Evolutionary conservation across 495 filamentous ascomycete genomes (phyloP), one percentile per base, ranked within the genome.

Genomic region (Xylaria nigripes): DNA sequence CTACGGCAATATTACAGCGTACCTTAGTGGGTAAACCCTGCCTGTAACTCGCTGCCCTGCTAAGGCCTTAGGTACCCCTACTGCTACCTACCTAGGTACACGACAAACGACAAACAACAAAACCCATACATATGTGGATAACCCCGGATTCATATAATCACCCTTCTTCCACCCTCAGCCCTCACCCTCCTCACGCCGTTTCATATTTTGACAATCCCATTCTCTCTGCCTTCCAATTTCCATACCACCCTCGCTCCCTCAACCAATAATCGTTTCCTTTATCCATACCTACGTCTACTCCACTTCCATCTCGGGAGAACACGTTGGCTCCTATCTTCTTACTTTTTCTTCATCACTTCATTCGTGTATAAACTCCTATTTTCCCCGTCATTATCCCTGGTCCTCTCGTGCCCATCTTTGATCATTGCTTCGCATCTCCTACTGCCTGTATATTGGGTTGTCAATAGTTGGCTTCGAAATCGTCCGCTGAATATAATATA

Each of bases 1-100:
- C 16, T 42, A 19, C 16, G 9, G 13, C 12, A 59, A 54, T 61
- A 50, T 61, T 57, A 57, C 52, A 61, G 56, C 59, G 58, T 61
- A 64, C 27, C 50, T 45, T 36, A 9, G 5, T 15, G 2, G 32
- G 2, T 12, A 36, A 2, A 12, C 5, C 27, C 27, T 30, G 27
- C 27, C 27, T 30, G 27, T 30, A 30, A 4, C 27, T 36, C 5
- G 13, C 32, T 36, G 8, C 32, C 32, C 53, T 40, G 9, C 12
- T 27, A 22, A 3, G 22, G 2, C 15, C 15, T 10, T 30, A 45
- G 27, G 27, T 40, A 45, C 25, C 18, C 8, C 1, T 22, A 10
- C 21, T 16, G 9, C 34, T n/a, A 12, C 10, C 41, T 50, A 13
- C 32, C 10, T 2, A 16, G 10, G 30, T 13, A 16, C 34, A 13